Evolutionary conservation across 345 rosid species (phyloP), one percentile per base, ranked within the genome.

Genomic region (Zanthoxylum bungeanum): DNA sequence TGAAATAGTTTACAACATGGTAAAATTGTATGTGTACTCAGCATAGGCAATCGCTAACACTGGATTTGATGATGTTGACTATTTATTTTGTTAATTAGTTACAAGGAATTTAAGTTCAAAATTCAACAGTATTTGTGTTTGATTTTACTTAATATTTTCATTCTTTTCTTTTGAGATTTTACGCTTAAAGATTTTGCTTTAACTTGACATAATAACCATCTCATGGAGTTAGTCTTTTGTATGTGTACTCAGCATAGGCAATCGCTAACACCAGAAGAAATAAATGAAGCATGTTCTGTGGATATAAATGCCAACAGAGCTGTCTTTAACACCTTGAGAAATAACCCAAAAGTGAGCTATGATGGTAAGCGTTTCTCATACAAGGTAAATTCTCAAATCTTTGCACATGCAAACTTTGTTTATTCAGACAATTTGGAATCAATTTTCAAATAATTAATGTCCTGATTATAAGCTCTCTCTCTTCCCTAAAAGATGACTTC

Each of bases 351-450:
- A 81, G 97, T 85, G 19, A 50, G 77, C 52, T 94, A 83, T 33
- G 95, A 92, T 59, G 97, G 98, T 27, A 83, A 49, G 76, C 81
- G 89, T 66, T 90, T 92, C 78, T 85, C 95, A 52, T 90, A 92
- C 83, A 92, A 91, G 97, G 98, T 88, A 69, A 42, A 79, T 27
- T 60, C 24, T 69, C 22, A 31, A 34, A 44, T 51, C 39, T 36
- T 40, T 80, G 63, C 52, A 39, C 33, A 39, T 42, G 40, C 14
- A n/a, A 42, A 44, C 27, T 7, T 1, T 56, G 59, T 0, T 14
- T 9, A 27, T 39, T 56, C 37, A 25, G 14, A 4, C 4, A 69
- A 0, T 40, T 31, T 58, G 31, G 19, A 55, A 40, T 69, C 50
- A 17, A 14, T 4, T 4, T 28, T 27, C 10, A 39, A 69, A 27